Evolutionary conservation across 306 rosid species (phyloP).

Genomic region (Sindora glabra): DNA sequence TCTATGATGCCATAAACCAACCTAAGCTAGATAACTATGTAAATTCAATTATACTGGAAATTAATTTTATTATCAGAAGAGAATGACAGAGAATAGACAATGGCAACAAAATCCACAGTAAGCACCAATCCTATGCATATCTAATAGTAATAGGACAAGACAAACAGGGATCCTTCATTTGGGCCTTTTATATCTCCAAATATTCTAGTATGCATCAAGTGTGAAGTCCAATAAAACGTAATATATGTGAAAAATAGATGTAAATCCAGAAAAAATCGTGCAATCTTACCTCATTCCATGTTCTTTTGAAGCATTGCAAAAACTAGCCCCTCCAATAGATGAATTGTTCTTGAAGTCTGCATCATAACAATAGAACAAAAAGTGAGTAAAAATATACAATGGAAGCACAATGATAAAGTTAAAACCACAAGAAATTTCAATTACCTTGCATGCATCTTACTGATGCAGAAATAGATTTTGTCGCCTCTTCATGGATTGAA

Average conservation of each 20-base stretch:
- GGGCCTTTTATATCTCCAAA: not conserved
- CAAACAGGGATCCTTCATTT: too few species aligned
- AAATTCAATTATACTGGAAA: too few species aligned
- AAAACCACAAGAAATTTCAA: conserved; percentile 3
- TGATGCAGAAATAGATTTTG: conserved; percentile 31
- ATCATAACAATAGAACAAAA: conserved; percentile 16
- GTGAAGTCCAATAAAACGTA: too few species aligned
- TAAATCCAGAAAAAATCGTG: too few species aligned
- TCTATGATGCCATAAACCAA: not conserved
- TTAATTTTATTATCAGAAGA: not conserved
- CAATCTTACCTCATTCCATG: conserved; percentile 45
- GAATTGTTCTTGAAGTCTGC: conserved; percentile 38
- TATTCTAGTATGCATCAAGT: not conserved
- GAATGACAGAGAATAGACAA: not conserved
- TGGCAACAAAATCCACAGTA: not conserved
- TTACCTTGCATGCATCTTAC: conserved; percentile 40
- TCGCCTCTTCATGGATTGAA: conserved; percentile 22
- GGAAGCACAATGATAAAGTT: conserved; percentile 1
- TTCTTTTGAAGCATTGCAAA: conserved; percentile 29
- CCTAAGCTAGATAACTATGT: not conserved
- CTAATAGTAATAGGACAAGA: too few species aligned
- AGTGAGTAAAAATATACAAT: not conserved
- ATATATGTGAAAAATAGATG: too few species aligned
- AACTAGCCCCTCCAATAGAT: conserved; percentile 12
- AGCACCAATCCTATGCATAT: not conserved